phyloP scores from a whole-genome alignment of 2,329 filamentous ascomycete species.

The Neopestalotiopsis sp. region DNA sequence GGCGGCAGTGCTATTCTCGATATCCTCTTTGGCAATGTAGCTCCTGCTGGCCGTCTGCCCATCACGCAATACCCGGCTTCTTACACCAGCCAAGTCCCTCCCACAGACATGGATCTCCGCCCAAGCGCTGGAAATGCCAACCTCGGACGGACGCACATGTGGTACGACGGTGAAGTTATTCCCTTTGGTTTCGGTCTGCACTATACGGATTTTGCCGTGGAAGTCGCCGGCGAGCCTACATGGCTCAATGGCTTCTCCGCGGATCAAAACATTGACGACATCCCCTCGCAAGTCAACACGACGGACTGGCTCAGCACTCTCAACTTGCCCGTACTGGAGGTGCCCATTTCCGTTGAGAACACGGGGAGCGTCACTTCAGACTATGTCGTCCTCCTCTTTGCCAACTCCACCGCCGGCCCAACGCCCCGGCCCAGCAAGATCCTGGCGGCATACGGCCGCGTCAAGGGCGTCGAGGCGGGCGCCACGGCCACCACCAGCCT shows the following conservation, averaged over 20 bases:
- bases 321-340: not conserved
- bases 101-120: conserved; percentile 54
- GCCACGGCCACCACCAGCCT: conserved; percentile 36
- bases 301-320: not conserved
- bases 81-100: conserved; percentile 48
- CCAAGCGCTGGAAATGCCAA: conserved; percentile 40
- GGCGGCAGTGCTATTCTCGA: conserved; percentile 54
- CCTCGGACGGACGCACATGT: conserved; percentile 54
- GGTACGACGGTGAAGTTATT: conserved; percentile 46
- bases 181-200: conserved; percentile 52
- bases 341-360: not conserved
- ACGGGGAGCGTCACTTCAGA: conserved; percentile 17
- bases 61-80: conserved; percentile 52
- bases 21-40: conserved; percentile 48
- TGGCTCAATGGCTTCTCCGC: not conserved
- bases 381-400: conserved; percentile 39
- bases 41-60: conserved; percentile 52
- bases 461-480: conserved; percentile 34
- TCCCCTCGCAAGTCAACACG: not conserved
- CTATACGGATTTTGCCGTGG: conserved; percentile 48
- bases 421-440: conserved; percentile 49
- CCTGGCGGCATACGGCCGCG: conserved; percentile 47
- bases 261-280: not conserved
- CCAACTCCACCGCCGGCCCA: conserved; percentile 40
- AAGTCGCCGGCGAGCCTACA: conserved; percentile 12